Evolutionary conservation across 1,284 basidiomycete species (phyloP).

Genomic region (Cutaneotrichosporon sp.): DNA sequence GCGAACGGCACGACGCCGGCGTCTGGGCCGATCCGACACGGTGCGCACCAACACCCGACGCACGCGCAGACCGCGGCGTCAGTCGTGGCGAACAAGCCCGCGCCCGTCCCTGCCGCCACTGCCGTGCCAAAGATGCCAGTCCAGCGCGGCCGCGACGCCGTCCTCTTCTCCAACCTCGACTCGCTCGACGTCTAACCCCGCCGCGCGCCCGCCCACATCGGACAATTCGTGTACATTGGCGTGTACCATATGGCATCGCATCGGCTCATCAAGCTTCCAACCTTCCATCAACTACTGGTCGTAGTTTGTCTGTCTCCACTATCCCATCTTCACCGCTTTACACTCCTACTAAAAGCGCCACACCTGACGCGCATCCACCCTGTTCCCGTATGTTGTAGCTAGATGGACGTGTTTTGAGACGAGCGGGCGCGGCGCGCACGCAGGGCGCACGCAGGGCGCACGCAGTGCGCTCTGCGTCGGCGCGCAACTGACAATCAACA

Average conservation of each 20-base stretch:
- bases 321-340: not conserved
- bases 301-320: not conserved
- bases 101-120: constrained; percentile 5
- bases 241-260: not conserved
- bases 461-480: too few relatives aligned
- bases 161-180: constrained; percentile 33
- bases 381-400: constrained; percentile 9
- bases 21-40: too few relatives aligned
- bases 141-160: constrained; percentile 39
- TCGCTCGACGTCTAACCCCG: constrained; percentile 18
- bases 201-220: too few relatives aligned
- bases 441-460: too few relatives aligned
- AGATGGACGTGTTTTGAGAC: constrained; percentile 10
- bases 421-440: not conserved
- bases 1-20: not conserved
- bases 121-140: constrained; percentile 19
- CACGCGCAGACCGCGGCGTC: too few relatives aligned
- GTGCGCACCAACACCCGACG: too few relatives aligned
- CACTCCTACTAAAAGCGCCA: not conserved
- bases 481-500: too few relatives aligned
- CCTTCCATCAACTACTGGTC: not conserved
- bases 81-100: not conserved
- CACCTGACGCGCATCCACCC: not conserved
- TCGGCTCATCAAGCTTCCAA: not conserved
- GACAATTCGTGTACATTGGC: not conserved